These are phyloP conservation scores for Yamadazyma oceani DNA, from an alignment of 1,139 yeast genomes.

Conservation along the genomic window DNA sequence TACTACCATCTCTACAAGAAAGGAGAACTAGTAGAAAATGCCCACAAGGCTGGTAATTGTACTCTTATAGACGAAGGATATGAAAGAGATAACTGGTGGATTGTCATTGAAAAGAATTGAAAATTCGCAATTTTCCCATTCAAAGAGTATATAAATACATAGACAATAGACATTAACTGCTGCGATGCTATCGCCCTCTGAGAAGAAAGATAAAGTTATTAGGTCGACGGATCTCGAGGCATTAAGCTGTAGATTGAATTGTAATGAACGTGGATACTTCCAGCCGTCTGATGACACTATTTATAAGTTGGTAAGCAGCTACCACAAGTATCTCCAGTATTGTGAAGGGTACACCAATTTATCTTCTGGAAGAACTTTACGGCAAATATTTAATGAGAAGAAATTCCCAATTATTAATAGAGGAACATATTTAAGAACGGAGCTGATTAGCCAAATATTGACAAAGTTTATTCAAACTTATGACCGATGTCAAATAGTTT, in stretches of 20 bases:
- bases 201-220: slow-evolving; percentile 49
- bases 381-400: slow-evolving; percentile 37
- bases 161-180: not conserved
- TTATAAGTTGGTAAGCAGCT: slow-evolving; percentile 41
- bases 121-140: no score
- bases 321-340: slow-evolving; percentile 33
- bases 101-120: slow-evolving; percentile 25
- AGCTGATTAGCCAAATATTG: slow-evolving; percentile 57
- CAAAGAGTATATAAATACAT: not conserved
- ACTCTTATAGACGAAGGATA: slow-evolving; percentile 70
- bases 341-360: slow-evolving; percentile 42
- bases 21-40: slow-evolving; percentile 79
- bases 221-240: slow-evolving; percentile 87
- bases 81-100: slow-evolving; percentile 96
- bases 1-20: slow-evolving; percentile 82
- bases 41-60: slow-evolving; percentile 64
- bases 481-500: slow-evolving; percentile 59
- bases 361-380: slow-evolving; percentile 43
- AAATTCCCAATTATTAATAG: slow-evolving; percentile 79
- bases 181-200: slow-evolving; percentile 36
- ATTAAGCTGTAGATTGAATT: slow-evolving; percentile 65
- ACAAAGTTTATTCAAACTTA: slow-evolving; percentile 44
- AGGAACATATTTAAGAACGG: slow-evolving; percentile 80
- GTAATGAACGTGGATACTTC: slow-evolving; percentile 55
- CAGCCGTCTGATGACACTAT: slow-evolving; percentile 50